Base-by-base conservation (phyloP, 805 yeast genomes). In the Candida manassasensis region DNA sequence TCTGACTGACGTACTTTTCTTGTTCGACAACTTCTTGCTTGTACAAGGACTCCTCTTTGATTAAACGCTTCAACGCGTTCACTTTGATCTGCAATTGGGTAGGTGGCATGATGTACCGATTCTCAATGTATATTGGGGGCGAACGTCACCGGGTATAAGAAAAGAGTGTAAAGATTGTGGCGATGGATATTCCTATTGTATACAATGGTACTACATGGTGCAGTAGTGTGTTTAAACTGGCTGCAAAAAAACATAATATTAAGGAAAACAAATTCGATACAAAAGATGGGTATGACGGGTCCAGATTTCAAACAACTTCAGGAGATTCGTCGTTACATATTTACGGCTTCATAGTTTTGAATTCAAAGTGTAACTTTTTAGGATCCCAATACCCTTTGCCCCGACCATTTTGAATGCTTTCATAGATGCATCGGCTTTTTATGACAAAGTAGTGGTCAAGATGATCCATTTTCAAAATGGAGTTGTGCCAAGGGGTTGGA, bases 401-500 rank as follows among this genome's bases (percentile, higher is more conserved):
- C 12, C 34, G 19, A 12, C 45, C 44, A 3, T 40, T 39, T 14
- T 38, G 38, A 11, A 52, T 29, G 14, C 52, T 55, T 12, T 41
- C 37, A 7, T 29, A 31, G 12, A 55, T 48, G 21, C 39, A 44
- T 10, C 34, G 46, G 3, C 59, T 44, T 32, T 51, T 56, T 29
- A 56, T 53, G 12, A 57, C 55, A 44, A 38, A 45, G 21, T 40
- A 43, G 11, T 38, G 36, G n/a, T 56, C 50, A 22, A 53, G 52
- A 21, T 64, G 68, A 31, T 61, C 63, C 36, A 70, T 51, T 34
- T 60, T 57, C 17, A 73, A 70, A 10, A 77, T 67, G 35, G 75
- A 59, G 44, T 77, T 77, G 52, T 77, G 83, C 82, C 82, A 77
- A 31, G 83, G 82, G 0, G 82, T 77, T 33, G 83, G 82, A 39